A percentile compares a stretch with the other conserved stretches of the same genome.
These are phyloP conservation scores for Quercus parvula DNA, from an alignment of 306 rosid species.

Conservation along the genomic window DNA sequence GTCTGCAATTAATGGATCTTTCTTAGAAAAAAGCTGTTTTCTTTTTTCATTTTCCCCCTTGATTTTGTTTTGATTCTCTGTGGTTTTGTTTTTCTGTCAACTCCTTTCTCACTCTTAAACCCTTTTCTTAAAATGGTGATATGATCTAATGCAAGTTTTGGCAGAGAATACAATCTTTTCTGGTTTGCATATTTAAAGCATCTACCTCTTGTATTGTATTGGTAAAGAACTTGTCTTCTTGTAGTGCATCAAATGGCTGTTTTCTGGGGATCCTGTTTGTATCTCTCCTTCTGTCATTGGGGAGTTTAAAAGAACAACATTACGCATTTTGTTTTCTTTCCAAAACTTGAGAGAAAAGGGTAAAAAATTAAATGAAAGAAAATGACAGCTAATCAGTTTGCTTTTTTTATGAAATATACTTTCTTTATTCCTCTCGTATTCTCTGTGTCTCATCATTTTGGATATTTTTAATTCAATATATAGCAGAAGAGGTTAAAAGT, in stretches of 20 bases:
- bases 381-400: conserved; percentile 23
- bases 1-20: background rate
- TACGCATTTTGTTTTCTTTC: conserved; percentile 20
- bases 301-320: background rate
- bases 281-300: background rate
- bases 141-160: background rate
- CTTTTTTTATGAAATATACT: background rate
- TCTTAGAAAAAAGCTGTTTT: background rate
- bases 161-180: background rate
- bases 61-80: background rate
- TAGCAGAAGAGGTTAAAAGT: conserved; percentile 9
- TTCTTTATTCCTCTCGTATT: conserved; percentile 9
- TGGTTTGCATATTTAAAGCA: background rate
- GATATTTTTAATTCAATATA: background rate
- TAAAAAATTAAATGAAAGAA: conserved; percentile 19
- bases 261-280: background rate
- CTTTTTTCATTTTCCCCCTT: background rate
- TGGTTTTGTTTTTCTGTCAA: background rate
- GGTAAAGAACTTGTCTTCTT: background rate
- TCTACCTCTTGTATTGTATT: background rate
- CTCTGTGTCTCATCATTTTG: background rate
- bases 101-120: background rate
- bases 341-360: conserved; percentile 4
- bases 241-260: background rate
- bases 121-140: background rate